Conservation (phyloP, 495 filamentous ascomycete genomes). For the Rusavskia elegans region DNA sequence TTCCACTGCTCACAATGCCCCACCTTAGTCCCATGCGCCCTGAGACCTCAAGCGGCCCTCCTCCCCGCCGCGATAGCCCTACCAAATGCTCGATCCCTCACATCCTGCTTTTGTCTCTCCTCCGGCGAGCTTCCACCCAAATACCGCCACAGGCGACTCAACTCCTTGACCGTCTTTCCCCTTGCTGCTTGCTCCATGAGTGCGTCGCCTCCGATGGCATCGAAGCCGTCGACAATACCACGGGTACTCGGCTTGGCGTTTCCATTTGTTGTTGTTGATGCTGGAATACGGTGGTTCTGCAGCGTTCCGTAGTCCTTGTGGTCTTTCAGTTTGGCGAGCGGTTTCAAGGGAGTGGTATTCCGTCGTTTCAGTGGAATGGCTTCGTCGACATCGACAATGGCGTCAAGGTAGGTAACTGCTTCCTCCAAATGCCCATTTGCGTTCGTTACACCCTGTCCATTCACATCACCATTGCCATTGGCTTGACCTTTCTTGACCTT, state of each 20-base stretch:
- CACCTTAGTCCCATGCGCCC: too few species aligned
- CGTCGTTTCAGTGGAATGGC: not conserved
- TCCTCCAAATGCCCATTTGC: not conserved
- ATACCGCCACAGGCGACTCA: conserved; percentile 56
- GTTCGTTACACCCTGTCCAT: not conserved
- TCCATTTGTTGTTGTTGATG: not conserved
- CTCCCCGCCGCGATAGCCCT: too few species aligned
- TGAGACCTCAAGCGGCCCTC: too few species aligned
- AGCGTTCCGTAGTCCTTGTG: not conserved
- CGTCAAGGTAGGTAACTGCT: not conserved
- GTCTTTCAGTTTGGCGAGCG: not conserved
- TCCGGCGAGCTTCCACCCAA: conserved; percentile 41
- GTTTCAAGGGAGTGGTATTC: not conserved
- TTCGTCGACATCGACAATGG: conserved; percentile 5
- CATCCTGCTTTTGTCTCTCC: not conserved
- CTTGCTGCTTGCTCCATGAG: conserved; percentile 5
- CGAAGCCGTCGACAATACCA: not conserved
- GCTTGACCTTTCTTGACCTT: not conserved
- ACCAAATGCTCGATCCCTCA: too few species aligned
- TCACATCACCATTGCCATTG: not conserved
- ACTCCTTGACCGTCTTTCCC: conserved; percentile 38
- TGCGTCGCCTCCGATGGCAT: conserved; percentile 1
- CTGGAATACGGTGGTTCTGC: not conserved
- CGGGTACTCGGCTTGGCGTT: not conserved
- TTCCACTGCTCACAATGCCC: too few species aligned